Base-by-base conservation (phyloP, 2,329 filamentous ascomycete species). In the Beauveria bassiana region DNA sequence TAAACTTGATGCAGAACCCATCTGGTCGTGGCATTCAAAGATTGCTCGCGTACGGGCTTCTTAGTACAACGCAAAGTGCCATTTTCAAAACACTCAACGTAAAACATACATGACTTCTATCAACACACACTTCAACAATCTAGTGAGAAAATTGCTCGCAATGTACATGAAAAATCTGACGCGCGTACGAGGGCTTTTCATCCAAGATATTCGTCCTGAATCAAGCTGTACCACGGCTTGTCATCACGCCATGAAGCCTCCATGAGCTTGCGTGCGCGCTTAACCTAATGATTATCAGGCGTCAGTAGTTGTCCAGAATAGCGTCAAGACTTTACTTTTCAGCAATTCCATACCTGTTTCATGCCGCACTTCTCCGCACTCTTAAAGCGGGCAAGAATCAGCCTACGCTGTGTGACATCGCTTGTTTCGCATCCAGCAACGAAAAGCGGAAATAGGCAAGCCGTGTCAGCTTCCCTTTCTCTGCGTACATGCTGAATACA, bases 391-490 rank as follows among this genome's bases (percentile, higher is more conserved):
- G 85, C 81, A 68, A 90, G 75, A 43, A 93, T 84, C 68, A 84
- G 79, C 26, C 75, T 74, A 55, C 86, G 78, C 66, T 88, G 82
- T 3, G 73, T 73, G 40, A 77, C 68, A 54, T 86, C 81, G 61
- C 76, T 75, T 1, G 86, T 85, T 71, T 95, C 89, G 66, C 89
- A 93, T 0, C 90, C 91, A 1, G 90, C 90, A 1, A 89, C 90
- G 72, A 95, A 95, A 75, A 95, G 86, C 0, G 91, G 90, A 65
- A 95, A 93, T 45, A 95, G 72, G 20, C 90, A 75, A 68, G 89
- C 91, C 9, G 85, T 86, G 72, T 93, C 90, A 0, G 89, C 89
- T 18, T 85, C 86, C 34, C 86, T 86, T 6, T 88, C 87, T 14
- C 79, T 75, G 14, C 84, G 77, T 54, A 95, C 84, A 43, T 81